Evolutionary conservation across 2,329 filamentous ascomycete species (phyloP), one percentile per base, ranked within the genome.

Genomic region (Aspergillus neotritici): DNA sequence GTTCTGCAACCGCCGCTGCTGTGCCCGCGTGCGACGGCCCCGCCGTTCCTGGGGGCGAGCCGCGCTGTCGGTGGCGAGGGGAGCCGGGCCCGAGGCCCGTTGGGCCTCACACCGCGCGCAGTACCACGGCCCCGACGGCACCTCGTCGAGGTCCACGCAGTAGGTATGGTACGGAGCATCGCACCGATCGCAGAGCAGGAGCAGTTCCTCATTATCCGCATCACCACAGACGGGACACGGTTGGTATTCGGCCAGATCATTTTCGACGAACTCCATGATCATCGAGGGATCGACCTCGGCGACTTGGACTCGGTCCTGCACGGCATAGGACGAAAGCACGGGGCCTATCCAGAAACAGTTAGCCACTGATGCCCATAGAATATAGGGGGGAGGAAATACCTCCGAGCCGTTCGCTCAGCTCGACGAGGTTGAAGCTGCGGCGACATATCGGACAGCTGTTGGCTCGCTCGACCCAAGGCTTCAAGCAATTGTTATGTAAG

Each of bases 361-460:
- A 43, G 30, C 43, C 9, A 53, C n/a, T n/a, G n/a, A n/a, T n/a
- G n/a, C n/a, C n/a, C n/a, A 38, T 10, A 37, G 30, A 25, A 38
- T 43, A 47, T 35, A 48, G 34, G 40, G 43, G 48, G 45, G 35
- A 21, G 29, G 29, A 74, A 80, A 70, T 78, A 93, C 88, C 87
- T 75, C 87, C 86, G 59, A 89, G 71, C 54, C 77, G 80, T 61
- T 86, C 81, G 66, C 85, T 85, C 49, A 98, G 82, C 63, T 93
- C 82, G 53, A 98, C 90, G 57, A 84, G 72, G 68, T 97, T 91
- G 73, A 98, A 97, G 51, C 79, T 82, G 58, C 87, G 86, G 55
- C 93, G 86, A 70, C 93, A 98, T 66, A 98, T 95, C 35, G 93
- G 93, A 67, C 93, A 98, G 64, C 90, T 96, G 69, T 97, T 98